Evolutionary conservation across 2,329 filamentous ascomycete genomes (phyloP).

Genomic region (Lecanosticta acicola): DNA sequence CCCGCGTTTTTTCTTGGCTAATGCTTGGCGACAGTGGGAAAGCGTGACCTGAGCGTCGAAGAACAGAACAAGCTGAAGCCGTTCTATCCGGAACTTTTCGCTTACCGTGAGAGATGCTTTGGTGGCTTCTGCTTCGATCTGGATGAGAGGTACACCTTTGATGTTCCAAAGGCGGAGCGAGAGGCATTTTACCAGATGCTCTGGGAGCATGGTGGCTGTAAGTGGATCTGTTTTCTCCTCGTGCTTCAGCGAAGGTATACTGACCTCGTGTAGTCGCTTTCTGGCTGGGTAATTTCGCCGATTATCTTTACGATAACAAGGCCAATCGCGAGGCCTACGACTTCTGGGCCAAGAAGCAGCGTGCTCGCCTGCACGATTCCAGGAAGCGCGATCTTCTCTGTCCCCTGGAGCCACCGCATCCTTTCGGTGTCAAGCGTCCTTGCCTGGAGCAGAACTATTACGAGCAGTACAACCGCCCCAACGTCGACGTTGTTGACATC

Average conservation of each 20-base stretch:
- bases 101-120: slow-evolving; percentile 49
- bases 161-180: slow-evolving; percentile 39
- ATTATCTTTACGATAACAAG: slow-evolving; percentile 9
- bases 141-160: slow-evolving; percentile 48
- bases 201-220: slow-evolving; percentile 17
- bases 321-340: slow-evolving; percentile 37
- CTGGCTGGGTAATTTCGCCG: slow-evolving; percentile 17
- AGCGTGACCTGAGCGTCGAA: slow-evolving; percentile 46
- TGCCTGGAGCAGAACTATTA: slow-evolving; percentile 45
- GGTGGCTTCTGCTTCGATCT: slow-evolving; percentile 56
- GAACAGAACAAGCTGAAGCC: slow-evolving; percentile 46
- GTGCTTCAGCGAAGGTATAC: neutral
- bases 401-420: slow-evolving; percentile 41
- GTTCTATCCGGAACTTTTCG: slow-evolving; percentile 41
- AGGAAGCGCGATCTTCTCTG: slow-evolving; percentile 49
- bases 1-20: neutral
- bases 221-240: neutral
- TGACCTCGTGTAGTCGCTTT: slow-evolving; percentile 3
- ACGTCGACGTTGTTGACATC: slow-evolving; percentile 34
- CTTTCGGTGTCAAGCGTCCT: slow-evolving; percentile 33
- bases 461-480: slow-evolving; percentile 37
- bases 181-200: slow-evolving; percentile 30
- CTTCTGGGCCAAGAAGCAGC: slow-evolving; percentile 52
- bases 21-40: slow-evolving; percentile 37
- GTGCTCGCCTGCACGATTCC: slow-evolving; percentile 47